Base-by-base conservation (phyloP, 1,284 basidiomycete genomes). In the Pisolithus thermaeus region DNA sequence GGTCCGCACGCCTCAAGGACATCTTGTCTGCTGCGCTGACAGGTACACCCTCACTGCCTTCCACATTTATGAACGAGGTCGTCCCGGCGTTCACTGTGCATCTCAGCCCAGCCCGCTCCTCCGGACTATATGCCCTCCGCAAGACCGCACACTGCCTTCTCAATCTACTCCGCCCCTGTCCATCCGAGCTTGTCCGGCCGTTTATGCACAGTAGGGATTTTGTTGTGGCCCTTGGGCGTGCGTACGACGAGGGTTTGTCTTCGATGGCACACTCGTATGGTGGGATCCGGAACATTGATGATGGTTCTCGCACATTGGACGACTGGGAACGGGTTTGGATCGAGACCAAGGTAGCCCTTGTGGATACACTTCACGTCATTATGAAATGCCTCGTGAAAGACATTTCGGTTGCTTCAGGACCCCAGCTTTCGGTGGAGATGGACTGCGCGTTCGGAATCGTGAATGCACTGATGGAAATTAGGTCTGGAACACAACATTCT, bases 251-350 rank as follows among this genome's bases (percentile, higher is more conserved):
- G 8, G 81, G 80, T 5, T 73, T 88, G 32, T 60, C 72, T 0
- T 53, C 73, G 9, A 65, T 84, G 41, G 77, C 82, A 1, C 72
- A 71, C 23, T 79, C 80, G 0, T 85, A 87, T 52, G 84, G 86
- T 1, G 83, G 82, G 8, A 59, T 73, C 5, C 61, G 74, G 4
- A 54, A 64, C 14, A 56, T 59, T 32, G 30, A 56, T 32, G 30
- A 56, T 37, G 52, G 57, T 16, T 51, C 64, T 37, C 68, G 69
- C 47, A 66, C 70, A 12, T 65, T 75, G 16, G 81, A 83, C 58
- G 77, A 85, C 45, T 87, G 84, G 84, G 80, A 85, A 56, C 72
- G 70, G 20, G 73, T 85, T 43, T 84, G 81, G 76, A 70, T 88
- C 4, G 78, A 83, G 51, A 83, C 83, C 7, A 89, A 89, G 68